Base-by-base conservation (phyloP, 176 grass and related monocot genomes). In the Guadua angustifolia region DNA sequence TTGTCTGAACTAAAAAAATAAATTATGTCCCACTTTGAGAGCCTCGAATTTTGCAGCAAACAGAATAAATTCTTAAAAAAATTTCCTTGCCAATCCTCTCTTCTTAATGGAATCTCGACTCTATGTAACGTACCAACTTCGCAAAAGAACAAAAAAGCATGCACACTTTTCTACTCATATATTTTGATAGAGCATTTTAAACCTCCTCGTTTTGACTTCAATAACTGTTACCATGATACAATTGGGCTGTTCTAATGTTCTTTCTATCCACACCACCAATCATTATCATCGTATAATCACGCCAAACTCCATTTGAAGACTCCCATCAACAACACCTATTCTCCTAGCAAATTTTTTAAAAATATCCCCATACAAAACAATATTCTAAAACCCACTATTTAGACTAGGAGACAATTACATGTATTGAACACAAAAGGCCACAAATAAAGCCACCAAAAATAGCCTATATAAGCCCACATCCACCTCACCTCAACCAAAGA, bases 391-490 rank as follows among this genome's bases (percentile, higher is more conserved):
- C 4, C 50, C 4, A 29, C 7, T 73, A 38, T 67, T 46, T 17
- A 35, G 42, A 39, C 65, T 39, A 39, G 44, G 29, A 46, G 71
- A 56, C 47, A n/a, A 55, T 74, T 66, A 56, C 68, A 77, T 36
- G 21, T 26, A 32, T 40, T 21, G 5, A 56, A 64, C 66, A 22
- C 1, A 63, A 66, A 86, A 42, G 66, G 21, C 10, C 71, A 67
- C 19, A 21, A 5, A 42, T 25, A 64, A 77, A 82, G 2, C 11
- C 21, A 14, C 60, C 40, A 1, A 51, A 75, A 87, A 63, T 55
- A 0, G 69, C 32, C 80, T 90, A 91, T 91, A 87, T 84, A 84
- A 90, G 51, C 33, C 14, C 62, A 3, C 69, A 4, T 13, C 51
- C 62, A 39, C 69, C 69, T 52, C 80, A 44, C 69, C 84, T 71